Evolutionary conservation across 768 basidiomycete genomes (phyloP).

Genomic region (Trametes cinnabarina): DNA sequence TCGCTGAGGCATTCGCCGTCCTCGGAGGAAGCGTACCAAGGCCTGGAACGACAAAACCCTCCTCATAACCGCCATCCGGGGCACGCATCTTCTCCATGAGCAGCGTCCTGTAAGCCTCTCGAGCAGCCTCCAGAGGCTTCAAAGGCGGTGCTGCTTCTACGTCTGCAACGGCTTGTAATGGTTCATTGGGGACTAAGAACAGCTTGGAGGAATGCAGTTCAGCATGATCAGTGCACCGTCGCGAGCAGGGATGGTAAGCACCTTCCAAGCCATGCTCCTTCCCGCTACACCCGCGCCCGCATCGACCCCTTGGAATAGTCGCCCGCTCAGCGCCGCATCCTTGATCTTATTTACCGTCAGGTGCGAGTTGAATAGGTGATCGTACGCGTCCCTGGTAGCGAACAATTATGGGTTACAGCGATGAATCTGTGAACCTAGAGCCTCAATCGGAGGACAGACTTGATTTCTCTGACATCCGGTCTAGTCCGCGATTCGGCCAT

Average conservation of each 20-base stretch:
- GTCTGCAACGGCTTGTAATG: constrained; percentile 52
- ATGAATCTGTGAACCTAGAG: constrained; percentile 25
- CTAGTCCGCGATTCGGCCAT: constrained; percentile 26
- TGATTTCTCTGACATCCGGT: constrained; percentile 32
- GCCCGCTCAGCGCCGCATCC: constrained; percentile 62
- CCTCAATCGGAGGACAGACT: constrained; percentile 32
- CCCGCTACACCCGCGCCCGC: constrained; percentile 54
- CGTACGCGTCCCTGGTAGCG: constrained; percentile 40
- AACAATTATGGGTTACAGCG: constrained; percentile 25
- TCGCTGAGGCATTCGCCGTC: constrained; percentile 27
- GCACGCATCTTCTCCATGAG: constrained; percentile 73
- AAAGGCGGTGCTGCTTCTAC: constrained; percentile 27
- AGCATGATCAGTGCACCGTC: not conserved
- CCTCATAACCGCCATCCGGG: constrained; percentile 83
- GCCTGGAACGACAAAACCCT: constrained; percentile 59
- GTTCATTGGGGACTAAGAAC: constrained; percentile 66
- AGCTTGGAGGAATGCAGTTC: constrained; percentile 42
- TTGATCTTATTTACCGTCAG: constrained; percentile 59
- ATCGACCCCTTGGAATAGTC: constrained; percentile 47
- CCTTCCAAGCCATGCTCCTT: constrained; percentile 89
- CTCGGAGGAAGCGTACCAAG: constrained; percentile 35
- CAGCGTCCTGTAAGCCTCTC: constrained; percentile 55
- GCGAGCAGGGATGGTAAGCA: constrained; percentile 24
- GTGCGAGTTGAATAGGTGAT: constrained; percentile 50
- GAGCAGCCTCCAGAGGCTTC: constrained; percentile 42